A percentile compares a stretch with the other conserved stretches of the same genome.
Evolutionary conservation across 1,139 yeast genomes (phyloP).

Genomic region (Tardiomyces depauwii): DNA sequence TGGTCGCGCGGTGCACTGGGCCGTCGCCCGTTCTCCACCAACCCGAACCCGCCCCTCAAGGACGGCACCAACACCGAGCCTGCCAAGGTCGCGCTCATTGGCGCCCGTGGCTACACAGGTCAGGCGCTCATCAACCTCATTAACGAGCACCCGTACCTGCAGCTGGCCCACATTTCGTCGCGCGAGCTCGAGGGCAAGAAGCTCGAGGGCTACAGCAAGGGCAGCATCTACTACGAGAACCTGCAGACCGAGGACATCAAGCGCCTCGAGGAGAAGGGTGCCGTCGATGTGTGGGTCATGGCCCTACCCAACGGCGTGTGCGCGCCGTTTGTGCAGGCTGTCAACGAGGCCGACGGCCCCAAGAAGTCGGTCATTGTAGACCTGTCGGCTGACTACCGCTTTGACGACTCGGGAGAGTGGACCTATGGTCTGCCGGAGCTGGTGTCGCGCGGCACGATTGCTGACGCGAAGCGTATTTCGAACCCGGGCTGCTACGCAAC

Average conservation of each 20-base stretch:
- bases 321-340: slow-evolving; percentile 92
- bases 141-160: slow-evolving; percentile 78
- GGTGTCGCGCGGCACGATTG: slow-evolving; percentile 51
- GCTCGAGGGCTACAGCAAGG: slow-evolving; percentile 77
- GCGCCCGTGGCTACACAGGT: slow-evolving; percentile 98
- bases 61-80: slow-evolving; percentile 50
- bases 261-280: slow-evolving; percentile 59
- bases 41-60: slow-evolving; percentile 65
- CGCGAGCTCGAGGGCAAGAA: slow-evolving; percentile 87
- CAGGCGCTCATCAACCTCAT: slow-evolving; percentile 82
- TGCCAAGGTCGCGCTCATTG: slow-evolving; percentile 80
- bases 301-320: slow-evolving; percentile 98
- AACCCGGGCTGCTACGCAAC: slow-evolving; percentile 99
- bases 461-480: slow-evolving; percentile 71
- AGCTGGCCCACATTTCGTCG: slow-evolving; percentile 85
- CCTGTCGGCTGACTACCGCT: slow-evolving; percentile 91
- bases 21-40: slow-evolving; percentile 26
- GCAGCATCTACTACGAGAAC: slow-evolving; percentile 69
- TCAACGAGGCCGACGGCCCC: slow-evolving; percentile 47
- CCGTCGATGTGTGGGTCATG: slow-evolving; percentile 97
- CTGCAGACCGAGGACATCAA: slow-evolving; percentile 80
- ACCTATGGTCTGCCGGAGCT: slow-evolving; percentile 78
- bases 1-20: background rate
- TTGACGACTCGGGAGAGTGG: slow-evolving; percentile 84
- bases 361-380: slow-evolving; percentile 73